Conservation (phyloP, 768 basidiomycete species). For the Boletales sp. region DNA sequence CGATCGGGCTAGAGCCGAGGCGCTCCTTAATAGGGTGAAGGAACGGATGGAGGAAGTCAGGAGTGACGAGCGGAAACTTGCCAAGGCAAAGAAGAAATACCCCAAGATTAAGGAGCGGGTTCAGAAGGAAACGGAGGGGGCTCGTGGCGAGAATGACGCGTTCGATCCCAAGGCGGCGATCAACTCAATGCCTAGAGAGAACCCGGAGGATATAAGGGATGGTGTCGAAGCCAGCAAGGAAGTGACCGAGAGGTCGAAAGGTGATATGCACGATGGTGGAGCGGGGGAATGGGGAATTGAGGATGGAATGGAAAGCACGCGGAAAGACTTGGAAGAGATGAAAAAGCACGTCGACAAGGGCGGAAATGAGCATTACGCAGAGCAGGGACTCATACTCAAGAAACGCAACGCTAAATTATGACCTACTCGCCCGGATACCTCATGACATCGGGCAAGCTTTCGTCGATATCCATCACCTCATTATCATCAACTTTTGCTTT, state of each 20-base stretch:
- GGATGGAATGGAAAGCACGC: constrained; percentile 6
- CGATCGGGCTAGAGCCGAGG: constrained; percentile 9
- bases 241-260: not conserved
- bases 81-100: constrained; percentile 14
- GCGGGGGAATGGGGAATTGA: constrained; percentile 3
- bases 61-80: constrained; percentile 17
- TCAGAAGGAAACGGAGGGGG: constrained; percentile 9
- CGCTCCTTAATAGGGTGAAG: constrained; percentile 17
- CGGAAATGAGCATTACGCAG: constrained; percentile 7
- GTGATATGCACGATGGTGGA: not conserved
- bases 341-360: not conserved
- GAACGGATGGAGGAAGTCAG: constrained; percentile 13
- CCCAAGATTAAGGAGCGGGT: constrained; percentile 10
- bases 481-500: too few relatives aligned
- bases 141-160: constrained; percentile 2
- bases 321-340: constrained; percentile 12
- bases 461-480: not conserved
- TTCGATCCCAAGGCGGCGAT: constrained; percentile 5
- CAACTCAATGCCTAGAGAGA: constrained; percentile 9
- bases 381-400: constrained; percentile 3
- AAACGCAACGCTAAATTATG: constrained; percentile 24
- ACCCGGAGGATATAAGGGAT: not conserved
- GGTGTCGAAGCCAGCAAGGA: constrained; percentile 6
- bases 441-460: too few relatives aligned
- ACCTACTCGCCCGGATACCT: constrained; percentile 8